Conservation (phyloP, 2,329 filamentous ascomycete genomes). For the Xylariomycetidae sp. region DNA sequence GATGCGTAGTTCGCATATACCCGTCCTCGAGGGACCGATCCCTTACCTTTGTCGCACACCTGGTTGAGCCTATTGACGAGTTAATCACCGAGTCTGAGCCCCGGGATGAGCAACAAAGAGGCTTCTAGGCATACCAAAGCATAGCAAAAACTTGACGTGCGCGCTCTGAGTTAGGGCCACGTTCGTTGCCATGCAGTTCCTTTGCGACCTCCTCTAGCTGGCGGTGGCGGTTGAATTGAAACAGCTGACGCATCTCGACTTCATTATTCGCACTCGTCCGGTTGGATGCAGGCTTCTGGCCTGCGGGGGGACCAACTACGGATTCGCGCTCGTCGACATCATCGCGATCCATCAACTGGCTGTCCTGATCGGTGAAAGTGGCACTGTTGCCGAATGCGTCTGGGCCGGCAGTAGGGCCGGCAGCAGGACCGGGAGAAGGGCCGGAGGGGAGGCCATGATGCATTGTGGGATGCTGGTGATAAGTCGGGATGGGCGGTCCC, state of each 20-base stretch:
- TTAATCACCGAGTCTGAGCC: too few relatives aligned
- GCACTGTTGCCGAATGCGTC: slow-evolving; percentile 49
- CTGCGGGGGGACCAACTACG: slow-evolving; percentile 37
- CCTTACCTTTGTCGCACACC: slow-evolving; percentile 69
- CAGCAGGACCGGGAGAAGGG: too few relatives aligned
- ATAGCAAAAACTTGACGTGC: slow-evolving; percentile 84
- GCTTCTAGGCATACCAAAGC: slow-evolving; percentile 64
- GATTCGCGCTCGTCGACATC: slow-evolving; percentile 55
- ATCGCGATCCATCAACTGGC: slow-evolving; percentile 57
- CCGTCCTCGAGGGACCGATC: slow-evolving; percentile 84
- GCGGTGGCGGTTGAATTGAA: slow-evolving; percentile 63
- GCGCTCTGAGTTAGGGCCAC: slow-evolving; percentile 76
- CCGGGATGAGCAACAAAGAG: not conserved
- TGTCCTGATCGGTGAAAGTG: slow-evolving; percentile 55
- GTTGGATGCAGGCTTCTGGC: slow-evolving; percentile 52
- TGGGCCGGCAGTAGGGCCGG: too few relatives aligned
- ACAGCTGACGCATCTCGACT: slow-evolving; percentile 72
- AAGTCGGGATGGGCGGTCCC: slow-evolving; percentile 39
- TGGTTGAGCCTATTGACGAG: slow-evolving; percentile 73
- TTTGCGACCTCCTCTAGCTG: slow-evolving; percentile 66
- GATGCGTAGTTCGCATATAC: slow-evolving; percentile 96
- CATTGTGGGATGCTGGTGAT: slow-evolving; percentile 35
- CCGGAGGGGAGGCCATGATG: slow-evolving; percentile 52
- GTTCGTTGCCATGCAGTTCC: slow-evolving; percentile 73
- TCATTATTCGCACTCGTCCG: slow-evolving; percentile 75